These are phyloP conservation scores for Royoungia palumana DNA, from an alignment of 768 basidiomycete species.

Conservation along the genomic window DNA sequence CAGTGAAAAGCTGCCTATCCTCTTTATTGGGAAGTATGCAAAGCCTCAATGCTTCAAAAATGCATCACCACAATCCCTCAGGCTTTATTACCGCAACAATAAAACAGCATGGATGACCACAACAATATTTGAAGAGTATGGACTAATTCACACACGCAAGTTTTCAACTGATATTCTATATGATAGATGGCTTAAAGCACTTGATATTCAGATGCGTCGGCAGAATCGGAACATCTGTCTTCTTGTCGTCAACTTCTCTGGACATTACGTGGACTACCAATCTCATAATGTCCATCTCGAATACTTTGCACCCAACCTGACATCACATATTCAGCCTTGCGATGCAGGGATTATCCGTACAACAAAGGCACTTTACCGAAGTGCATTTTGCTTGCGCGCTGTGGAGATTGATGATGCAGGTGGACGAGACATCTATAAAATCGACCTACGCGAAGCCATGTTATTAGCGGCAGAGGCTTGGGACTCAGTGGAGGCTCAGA, in stretches of 20 bases:
- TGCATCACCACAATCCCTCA: not conserved
- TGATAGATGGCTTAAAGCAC: not conserved
- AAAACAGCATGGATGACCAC: not conserved
- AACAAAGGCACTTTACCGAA: constrained; percentile 28
- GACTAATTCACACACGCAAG: not conserved
- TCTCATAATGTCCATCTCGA: not conserved
- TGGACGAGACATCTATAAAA: not conserved
- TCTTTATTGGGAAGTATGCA: constrained; percentile 36
- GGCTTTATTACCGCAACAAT: not conserved
- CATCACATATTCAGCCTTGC: not conserved
- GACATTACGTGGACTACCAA: not conserved
- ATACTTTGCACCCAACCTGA: not conserved
- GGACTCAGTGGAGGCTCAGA: not conserved
- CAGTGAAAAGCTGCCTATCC: constrained; percentile 28
- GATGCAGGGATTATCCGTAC: not conserved
- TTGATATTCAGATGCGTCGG: not conserved
- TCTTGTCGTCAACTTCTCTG: not conserved
- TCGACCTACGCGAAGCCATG: constrained; percentile 4
- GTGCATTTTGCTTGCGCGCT: not conserved
- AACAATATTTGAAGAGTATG: not conserved
- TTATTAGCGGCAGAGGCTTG: too few relatives aligned
- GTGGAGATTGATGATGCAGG: constrained; percentile 1
- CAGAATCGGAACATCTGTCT: constrained; percentile 1
- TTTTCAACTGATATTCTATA: too few relatives aligned
- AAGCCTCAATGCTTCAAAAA: constrained; percentile 32